phyloP scores from a whole-genome alignment of 768 basidiomycete species.

The Podaxis carcinomalis region DNA sequence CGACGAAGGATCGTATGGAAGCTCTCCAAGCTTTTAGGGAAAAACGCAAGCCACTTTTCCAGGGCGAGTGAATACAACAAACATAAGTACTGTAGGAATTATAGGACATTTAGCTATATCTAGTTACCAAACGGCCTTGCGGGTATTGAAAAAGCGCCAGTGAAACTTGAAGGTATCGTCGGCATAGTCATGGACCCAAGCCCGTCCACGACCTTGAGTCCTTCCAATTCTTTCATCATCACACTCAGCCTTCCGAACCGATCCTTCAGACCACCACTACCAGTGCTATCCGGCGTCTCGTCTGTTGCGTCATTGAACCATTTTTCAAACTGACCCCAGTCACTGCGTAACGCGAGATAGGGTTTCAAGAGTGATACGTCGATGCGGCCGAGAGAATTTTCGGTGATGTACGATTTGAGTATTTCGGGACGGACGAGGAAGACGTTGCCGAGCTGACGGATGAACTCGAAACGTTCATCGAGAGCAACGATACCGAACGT shows the following conservation, averaged over 20 bases:
- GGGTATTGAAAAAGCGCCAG: conserved; percentile 41
- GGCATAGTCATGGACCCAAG: conserved; percentile 46
- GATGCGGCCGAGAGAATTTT: conserved; percentile 89
- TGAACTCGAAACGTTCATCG: conserved; percentile 95
- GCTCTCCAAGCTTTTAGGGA: conserved; percentile 84
- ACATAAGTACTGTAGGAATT: conserved; percentile 18
- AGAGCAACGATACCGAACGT: conserved; percentile 82
- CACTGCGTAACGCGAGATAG: conserved; percentile 85
- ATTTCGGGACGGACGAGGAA: conserved; percentile 97
- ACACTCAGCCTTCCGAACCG: conserved; percentile 71
- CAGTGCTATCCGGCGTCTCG: conserved; percentile 33
- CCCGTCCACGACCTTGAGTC: conserved; percentile 57
- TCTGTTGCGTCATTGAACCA: conserved; percentile 62
- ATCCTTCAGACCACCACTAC: conserved; percentile 49
- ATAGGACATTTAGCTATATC: conserved; percentile 15
- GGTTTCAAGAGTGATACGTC: conserved; percentile 84
- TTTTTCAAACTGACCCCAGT: conserved; percentile 86
- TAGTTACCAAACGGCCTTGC: conserved; percentile 39
- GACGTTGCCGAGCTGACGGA: conserved; percentile 93
- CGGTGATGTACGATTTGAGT: conserved; percentile 91
- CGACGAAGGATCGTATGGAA: conserved; percentile 73
- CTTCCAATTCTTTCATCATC: conserved; percentile 88
- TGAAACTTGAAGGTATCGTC: conserved; percentile 47
- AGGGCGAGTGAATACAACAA: conserved; percentile 56
- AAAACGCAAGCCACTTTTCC: conserved; percentile 76